Conservation (phyloP, 805 yeast species). For the Metschnikowia continentalis region DNA sequence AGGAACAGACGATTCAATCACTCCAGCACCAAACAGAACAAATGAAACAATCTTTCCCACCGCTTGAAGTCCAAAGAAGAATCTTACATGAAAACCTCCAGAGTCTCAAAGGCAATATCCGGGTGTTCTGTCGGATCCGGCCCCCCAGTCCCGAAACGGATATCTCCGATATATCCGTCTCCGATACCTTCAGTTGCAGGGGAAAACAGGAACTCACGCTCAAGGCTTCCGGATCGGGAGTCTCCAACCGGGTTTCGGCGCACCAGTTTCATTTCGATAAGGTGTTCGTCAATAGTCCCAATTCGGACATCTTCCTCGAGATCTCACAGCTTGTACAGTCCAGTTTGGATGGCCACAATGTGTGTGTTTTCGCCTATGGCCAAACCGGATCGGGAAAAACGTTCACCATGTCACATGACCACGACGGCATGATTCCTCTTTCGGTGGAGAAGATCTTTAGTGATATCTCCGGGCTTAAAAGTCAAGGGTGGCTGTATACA, state of each 20-base stretch:
- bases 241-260: neutral
- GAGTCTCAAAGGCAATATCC: slow-evolving; percentile 84
- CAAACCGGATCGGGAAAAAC: slow-evolving; percentile 95
- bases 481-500: slow-evolving; percentile 59
- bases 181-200: slow-evolving; percentile 28
- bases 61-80: slow-evolving; percentile 57
- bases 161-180: slow-evolving; percentile 2
- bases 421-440: slow-evolving; percentile 77
- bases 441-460: slow-evolving; percentile 69
- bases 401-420: slow-evolving; percentile 70
- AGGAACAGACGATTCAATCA: slow-evolving; percentile 8
- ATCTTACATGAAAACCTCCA: slow-evolving; percentile 69
- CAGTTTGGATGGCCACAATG: slow-evolving; percentile 72
- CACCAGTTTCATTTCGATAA: slow-evolving; percentile 66
- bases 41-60: slow-evolving; percentile 30
- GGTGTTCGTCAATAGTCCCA: slow-evolving; percentile 57
- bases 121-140: slow-evolving; percentile 84
- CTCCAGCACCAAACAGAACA: slow-evolving; percentile 5
- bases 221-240: neutral
- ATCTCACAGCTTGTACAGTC: slow-evolving; percentile 78
- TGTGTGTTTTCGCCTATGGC: slow-evolving; percentile 94
- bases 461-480: slow-evolving; percentile 44
- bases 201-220: slow-evolving; percentile 34
- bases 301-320: slow-evolving; percentile 72
- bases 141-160: slow-evolving; percentile 35